Evolutionary conservation across 257 asterid genomes (phyloP).

Genomic region (Rubia yunnanensis): DNA sequence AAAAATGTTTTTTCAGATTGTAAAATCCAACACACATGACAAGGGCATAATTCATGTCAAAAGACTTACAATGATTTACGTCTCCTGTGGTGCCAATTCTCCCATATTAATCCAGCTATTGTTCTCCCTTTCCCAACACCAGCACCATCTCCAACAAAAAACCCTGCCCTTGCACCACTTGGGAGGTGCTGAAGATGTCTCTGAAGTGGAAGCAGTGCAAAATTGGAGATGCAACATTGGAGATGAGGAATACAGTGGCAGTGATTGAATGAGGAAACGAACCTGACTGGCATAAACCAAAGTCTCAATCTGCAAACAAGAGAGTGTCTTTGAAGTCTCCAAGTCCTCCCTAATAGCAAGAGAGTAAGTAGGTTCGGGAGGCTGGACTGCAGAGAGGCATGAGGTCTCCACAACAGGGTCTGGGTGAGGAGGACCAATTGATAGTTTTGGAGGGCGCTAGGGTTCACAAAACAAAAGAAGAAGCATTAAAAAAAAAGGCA

Average conservation of each 20-base stretch:
- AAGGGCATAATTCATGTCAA: background rate
- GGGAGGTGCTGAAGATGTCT: conserved; percentile 94
- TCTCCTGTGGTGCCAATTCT: conserved; percentile 89
- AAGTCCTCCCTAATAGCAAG: conserved; percentile 66
- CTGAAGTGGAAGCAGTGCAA: conserved; percentile 36
- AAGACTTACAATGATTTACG: conserved; percentile 76
- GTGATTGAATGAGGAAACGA: conserved; percentile 19
- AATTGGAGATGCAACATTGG: conserved; percentile 9
- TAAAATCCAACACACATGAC: too few species aligned
- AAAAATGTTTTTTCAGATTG: conserved; percentile 10
- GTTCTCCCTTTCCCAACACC: conserved; percentile 99
- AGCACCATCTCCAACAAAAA: conserved; percentile 99
- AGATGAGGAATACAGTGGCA: conserved; percentile 12
- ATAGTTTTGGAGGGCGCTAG: conserved; percentile 83
- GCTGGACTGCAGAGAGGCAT: conserved; percentile 84
- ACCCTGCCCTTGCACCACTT: conserved; percentile 83
- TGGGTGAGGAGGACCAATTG: conserved; percentile 90
- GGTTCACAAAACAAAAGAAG: conserved; percentile 8
- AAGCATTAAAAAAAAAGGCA: background rate
- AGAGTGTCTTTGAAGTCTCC: conserved; percentile 66
- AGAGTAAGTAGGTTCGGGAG: conserved; percentile 89
- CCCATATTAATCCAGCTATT: conserved; percentile 96
- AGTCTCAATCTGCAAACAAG: conserved; percentile 97
- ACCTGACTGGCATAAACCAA: conserved; percentile 98
- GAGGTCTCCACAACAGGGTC: conserved; percentile 98